Evolutionary conservation across 495 filamentous ascomycete species (phyloP).

Genomic region (Aspergillus wentii): DNA sequence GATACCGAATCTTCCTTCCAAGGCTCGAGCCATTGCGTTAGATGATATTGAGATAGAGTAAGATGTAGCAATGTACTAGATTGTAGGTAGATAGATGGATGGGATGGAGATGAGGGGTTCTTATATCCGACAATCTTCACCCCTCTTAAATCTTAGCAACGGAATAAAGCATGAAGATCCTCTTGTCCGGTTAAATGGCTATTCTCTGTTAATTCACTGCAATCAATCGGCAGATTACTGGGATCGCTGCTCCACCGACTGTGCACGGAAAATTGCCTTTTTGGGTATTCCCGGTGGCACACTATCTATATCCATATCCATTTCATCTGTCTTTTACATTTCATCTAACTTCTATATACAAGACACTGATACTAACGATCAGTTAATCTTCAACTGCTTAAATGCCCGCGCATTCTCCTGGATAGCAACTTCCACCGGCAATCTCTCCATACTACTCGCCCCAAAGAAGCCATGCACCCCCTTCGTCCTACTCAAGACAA

Average conservation of each 20-base stretch:
- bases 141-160: too few species aligned
- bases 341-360: conserved; percentile 11
- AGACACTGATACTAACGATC: not conserved
- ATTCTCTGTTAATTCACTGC: too few species aligned
- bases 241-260: conserved; percentile 12
- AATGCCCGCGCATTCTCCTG: conserved; percentile 55
- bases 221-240: too few species aligned
- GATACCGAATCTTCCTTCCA: conserved; percentile 69
- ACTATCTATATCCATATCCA: too few species aligned
- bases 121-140: too few species aligned
- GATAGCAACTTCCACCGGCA: conserved; percentile 65
- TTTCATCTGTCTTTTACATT: too few species aligned
- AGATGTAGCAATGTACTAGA: not conserved
- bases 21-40: conserved; percentile 21
- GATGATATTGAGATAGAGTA: conserved; percentile 5
- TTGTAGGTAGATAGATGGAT: conserved; percentile 1
- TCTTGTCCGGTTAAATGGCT: too few species aligned
- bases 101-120: too few species aligned
- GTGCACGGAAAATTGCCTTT: conserved; percentile 28
- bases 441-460: conserved; percentile 65
- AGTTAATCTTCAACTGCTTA: conserved; percentile 40
- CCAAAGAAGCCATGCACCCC: conserved; percentile 70
- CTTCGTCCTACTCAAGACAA: conserved; percentile 51
- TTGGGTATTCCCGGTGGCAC: conserved; percentile 8
- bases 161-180: too few species aligned